phyloP scores from a whole-genome alignment of 2,329 filamentous ascomycete species.

The Ceratocystis ficicola region DNA sequence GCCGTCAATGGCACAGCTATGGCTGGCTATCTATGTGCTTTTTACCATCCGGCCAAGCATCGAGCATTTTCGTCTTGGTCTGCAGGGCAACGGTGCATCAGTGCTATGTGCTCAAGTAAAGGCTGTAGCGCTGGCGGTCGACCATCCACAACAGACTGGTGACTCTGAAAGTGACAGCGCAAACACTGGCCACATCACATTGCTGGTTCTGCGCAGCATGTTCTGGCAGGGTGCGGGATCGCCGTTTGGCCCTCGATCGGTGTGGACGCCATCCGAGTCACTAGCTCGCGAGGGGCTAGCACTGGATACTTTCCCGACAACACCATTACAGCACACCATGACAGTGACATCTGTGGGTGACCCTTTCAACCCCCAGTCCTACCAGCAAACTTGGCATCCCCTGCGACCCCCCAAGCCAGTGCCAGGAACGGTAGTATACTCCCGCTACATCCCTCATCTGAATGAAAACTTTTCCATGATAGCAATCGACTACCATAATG shows the following conservation, averaged over 20 bases:
- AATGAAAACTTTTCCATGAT: constrained; percentile 66
- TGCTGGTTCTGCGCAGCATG: constrained; percentile 38
- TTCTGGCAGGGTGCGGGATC: constrained; percentile 63
- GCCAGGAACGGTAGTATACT: constrained; percentile 61
- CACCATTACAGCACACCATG: constrained; percentile 38
- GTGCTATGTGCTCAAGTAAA: constrained; percentile 33
- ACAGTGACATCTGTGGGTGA: constrained; percentile 32
- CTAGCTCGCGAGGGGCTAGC: constrained; percentile 29
- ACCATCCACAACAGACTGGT: constrained; percentile 32
- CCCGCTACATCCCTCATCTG: constrained; percentile 64
- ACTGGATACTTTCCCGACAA: constrained; percentile 37
- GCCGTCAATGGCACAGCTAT: constrained; percentile 40
- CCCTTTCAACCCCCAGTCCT: constrained; percentile 32
- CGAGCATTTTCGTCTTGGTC: constrained; percentile 39
- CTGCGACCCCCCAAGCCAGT: constrained; percentile 58
- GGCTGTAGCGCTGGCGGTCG: constrained; percentile 38
- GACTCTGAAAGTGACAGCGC: constrained; percentile 27
- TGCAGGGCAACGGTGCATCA: constrained; percentile 32
- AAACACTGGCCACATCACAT: constrained; percentile 26
- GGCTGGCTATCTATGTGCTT: constrained; percentile 42
- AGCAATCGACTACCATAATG: constrained; percentile 54
- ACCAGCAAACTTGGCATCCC: constrained; percentile 53
- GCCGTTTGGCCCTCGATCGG: constrained; percentile 51
- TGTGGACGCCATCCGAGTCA: constrained; percentile 42
- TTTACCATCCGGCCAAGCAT: constrained; percentile 39